A percentile compares a stretch with the other conserved stretches of the same genome.
Conservation (phyloP, 768 basidiomycete species). For the Termitomyces sp. region DNA sequence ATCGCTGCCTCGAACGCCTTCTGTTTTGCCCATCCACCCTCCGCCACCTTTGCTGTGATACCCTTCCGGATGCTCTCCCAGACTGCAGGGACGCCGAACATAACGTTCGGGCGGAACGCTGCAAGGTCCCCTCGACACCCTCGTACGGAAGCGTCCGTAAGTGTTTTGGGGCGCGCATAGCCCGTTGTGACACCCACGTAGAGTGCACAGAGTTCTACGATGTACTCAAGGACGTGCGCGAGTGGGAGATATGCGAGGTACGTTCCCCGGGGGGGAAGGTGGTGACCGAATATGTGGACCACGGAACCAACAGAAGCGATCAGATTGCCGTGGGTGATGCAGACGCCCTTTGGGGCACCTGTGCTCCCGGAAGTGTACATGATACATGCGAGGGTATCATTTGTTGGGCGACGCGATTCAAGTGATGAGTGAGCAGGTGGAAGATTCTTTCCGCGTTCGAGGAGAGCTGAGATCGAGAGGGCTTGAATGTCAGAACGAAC, state of each 20-base stretch:
- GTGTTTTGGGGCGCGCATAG: slow-evolving; percentile 92
- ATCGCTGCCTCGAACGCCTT: slow-evolving; percentile 80
- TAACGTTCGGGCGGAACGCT: slow-evolving; percentile 78
- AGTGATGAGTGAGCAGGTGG: slow-evolving; percentile 36
- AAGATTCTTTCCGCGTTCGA: slow-evolving; percentile 56
- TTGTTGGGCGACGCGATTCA: slow-evolving; percentile 44
- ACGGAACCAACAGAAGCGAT: slow-evolving; percentile 84
- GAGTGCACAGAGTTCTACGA: slow-evolving; percentile 80
- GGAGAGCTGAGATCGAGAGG: slow-evolving; percentile 67
- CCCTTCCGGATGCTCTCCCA: slow-evolving; percentile 98
- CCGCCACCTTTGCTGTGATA: slow-evolving; percentile 76
- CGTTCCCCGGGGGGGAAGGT: slow-evolving; percentile 54
- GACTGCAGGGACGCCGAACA: slow-evolving; percentile 94
- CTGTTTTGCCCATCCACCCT: slow-evolving; percentile 65
- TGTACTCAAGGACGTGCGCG: slow-evolving; percentile 93
- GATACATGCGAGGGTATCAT: slow-evolving; percentile 47
- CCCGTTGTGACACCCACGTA: slow-evolving; percentile 80
- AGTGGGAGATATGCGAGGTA: slow-evolving; percentile 92
- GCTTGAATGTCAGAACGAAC: slow-evolving; percentile 57
- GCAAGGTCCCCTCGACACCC: slow-evolving; percentile 83
- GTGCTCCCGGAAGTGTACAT: slow-evolving; percentile 89
- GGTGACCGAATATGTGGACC: slow-evolving; percentile 64
- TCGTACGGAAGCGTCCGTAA: slow-evolving; percentile 91
- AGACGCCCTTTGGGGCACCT: slow-evolving; percentile 92
- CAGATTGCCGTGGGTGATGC: slow-evolving; percentile 85